Base-by-base conservation (phyloP, 805 yeast species). In the Barnettozyma californica region DNA sequence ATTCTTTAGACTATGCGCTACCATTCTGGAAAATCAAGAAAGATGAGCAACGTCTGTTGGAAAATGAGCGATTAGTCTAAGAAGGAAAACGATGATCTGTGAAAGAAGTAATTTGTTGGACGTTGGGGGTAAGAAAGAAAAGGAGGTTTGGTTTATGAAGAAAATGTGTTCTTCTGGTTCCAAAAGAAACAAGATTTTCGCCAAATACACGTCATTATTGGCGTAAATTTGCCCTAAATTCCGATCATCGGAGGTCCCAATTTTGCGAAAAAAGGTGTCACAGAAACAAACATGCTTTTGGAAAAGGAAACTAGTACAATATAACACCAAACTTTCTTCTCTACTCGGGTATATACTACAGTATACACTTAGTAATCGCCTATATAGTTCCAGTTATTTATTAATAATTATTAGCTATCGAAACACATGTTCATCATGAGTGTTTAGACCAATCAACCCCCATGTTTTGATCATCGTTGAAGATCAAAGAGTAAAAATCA, bases 401-500 rank as follows among this genome's bases (percentile, higher is more conserved):
- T 29, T 11, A 29, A 29, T 11, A 13, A 29, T 13, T 11, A 9
- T 29, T 13, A 13, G 33, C 11, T 29, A 14, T 29, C 8, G 7
- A 11, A 29, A 29, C 33, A 29, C 16, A 14, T 16, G 4, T 16
- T 14, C 27, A 39, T n/a, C 10, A 21, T 16, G 34, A 27, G 7
- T 31, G 26, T 23, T 16, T 33, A 36, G 44, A 42, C 38, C 26
- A 42, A n/a, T 42, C 37, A 25, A 42, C 38, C 31, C 10, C 46
- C 34, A 47, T 40, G 9, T 29, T 37, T n/a, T 52, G 50, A 20
- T 68, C 73, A 39, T 72, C 77, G 52, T 71, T 75, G 55, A 71
- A 71, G n/a, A 74, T 69, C 56, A 73, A 55, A 1, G 75, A 68
- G 50, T 74, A 74, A 44, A 74, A 70, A 53, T 75, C 78, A 38